Percentiles rank a stretch among this genome's conserved stretches.
Evolutionary conservation across 2,329 filamentous ascomycete species (phyloP).

Genomic region (Pyrenophora tritici-repentis): DNA sequence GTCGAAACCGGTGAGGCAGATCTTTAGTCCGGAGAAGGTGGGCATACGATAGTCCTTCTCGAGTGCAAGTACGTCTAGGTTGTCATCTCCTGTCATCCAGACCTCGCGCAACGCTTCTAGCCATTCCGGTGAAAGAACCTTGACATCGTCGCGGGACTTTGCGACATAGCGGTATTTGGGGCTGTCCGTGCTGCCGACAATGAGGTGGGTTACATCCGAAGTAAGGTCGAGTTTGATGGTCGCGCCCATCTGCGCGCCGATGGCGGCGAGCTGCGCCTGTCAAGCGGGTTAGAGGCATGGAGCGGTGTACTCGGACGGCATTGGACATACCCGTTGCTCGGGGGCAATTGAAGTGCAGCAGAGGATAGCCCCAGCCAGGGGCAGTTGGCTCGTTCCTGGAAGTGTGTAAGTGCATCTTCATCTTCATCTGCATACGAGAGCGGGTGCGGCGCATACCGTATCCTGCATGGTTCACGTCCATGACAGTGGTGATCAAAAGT

Average conservation of each 20-base stretch:
- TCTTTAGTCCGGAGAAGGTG: constrained; percentile 64
- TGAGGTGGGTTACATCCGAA: constrained; percentile 91
- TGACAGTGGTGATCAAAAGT: constrained; percentile 24
- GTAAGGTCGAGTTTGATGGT: constrained; percentile 88
- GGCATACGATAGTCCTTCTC: constrained; percentile 70
- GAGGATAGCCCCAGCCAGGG: constrained; percentile 67
- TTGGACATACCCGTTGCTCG: constrained; percentile 69
- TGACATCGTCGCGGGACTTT: constrained; percentile 82
- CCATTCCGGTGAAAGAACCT: constrained; percentile 81
- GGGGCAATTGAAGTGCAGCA: constrained; percentile 86
- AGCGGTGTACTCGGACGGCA: not conserved
- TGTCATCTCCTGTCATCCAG: constrained; percentile 79
- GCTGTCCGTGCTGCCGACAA: constrained; percentile 87
- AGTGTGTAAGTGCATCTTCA: constrained; percentile 13
- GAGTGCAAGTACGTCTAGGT: constrained; percentile 72
- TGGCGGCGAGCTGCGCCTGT: constrained; percentile 62
- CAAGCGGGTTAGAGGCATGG: constrained; percentile 6
- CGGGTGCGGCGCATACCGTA: constrained; percentile 29
- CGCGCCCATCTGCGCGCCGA: constrained; percentile 82
- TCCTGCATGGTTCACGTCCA: constrained; percentile 31
- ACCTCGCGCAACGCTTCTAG: constrained; percentile 76
- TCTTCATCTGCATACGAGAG: not conserved
- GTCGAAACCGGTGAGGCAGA: constrained; percentile 73
- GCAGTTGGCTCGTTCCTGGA: constrained; percentile 42
- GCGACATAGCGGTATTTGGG: constrained; percentile 96